Evolutionary conservation across 331 rosid genomes (phyloP).

Genomic region (Phaseolus coccineus): DNA sequence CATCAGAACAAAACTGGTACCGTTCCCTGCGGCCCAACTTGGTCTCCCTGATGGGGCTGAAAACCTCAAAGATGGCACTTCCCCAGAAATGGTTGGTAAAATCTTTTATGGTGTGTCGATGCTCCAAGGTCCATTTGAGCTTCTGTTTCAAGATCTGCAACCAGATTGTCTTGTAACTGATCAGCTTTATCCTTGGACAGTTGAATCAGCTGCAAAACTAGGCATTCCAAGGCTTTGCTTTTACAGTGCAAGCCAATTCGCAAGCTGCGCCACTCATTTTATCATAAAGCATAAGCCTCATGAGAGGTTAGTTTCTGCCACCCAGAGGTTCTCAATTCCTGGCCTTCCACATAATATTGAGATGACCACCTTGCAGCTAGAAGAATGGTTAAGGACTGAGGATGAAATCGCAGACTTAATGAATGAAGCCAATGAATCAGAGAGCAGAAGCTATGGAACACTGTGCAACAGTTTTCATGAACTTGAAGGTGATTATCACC

Average conservation of each 20-base stretch:
- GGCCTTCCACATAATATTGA: slow-evolving; percentile 47
- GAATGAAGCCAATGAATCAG: slow-evolving; percentile 22
- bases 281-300: slow-evolving; percentile 40
- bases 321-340: slow-evolving; percentile 50
- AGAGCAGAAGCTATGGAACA: slow-evolving; percentile 40
- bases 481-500: slow-evolving; percentile 51
- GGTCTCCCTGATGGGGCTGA: slow-evolving; percentile 54
- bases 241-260: slow-evolving; percentile 50
- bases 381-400: slow-evolving; percentile 10
- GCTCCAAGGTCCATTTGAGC: slow-evolving; percentile 45
- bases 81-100: background rate
- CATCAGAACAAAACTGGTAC: slow-evolving; percentile 27
- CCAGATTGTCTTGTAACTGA: slow-evolving; percentile 53
- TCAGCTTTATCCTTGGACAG: slow-evolving; percentile 56
- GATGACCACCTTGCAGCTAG: slow-evolving; percentile 43
- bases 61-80: slow-evolving; percentile 35
- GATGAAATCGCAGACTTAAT: background rate
- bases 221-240: slow-evolving; percentile 58
- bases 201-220: slow-evolving; percentile 46
- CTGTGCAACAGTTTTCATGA: slow-evolving; percentile 54
- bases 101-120: slow-evolving; percentile 7
- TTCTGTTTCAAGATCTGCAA: slow-evolving; percentile 26
- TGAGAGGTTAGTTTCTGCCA: slow-evolving; percentile 25
- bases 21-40: slow-evolving; percentile 47
- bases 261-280: slow-evolving; percentile 7